Evolutionary conservation across 2,329 filamentous ascomycete genomes (phyloP), one percentile per base, ranked within the genome.

Genomic region (Pseudomassariella vexata): DNA sequence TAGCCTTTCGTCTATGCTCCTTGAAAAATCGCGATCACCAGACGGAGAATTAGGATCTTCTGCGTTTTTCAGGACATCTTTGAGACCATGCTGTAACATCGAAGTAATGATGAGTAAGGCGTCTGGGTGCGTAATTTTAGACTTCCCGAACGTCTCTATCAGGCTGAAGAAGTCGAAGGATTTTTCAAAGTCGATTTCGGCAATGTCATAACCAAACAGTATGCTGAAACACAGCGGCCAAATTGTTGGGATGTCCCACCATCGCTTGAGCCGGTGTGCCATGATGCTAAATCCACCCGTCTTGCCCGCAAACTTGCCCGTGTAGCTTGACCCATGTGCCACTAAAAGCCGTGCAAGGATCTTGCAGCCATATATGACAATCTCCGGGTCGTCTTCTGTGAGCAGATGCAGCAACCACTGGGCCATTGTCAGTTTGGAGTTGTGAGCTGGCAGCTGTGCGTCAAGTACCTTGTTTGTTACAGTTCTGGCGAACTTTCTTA

Each of bases 391-490:
- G 39, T 85, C 78, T 53, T 95, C 89, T 6, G 86, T 86, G 30
- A 96, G 70, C 10, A 98, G 73, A 56, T 95, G 94, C 10, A 98
- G 65, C 10, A 95, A 73, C 89, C 89, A 95, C 82, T 90, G 44
- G 26, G 36, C 35, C 40, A 45, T 48, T 32, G 45, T 59, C 52
- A 65, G 53, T 44, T 46, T 49, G 34, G 47, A 48, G 36, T 45
- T 37, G 15, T 37, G 30, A 34, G 35, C 40, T 32, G 37, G 37
- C 44, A 44, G 41, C 35, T 38, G 30, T 26, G 35, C 38, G 35
- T 42, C 40, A 57, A 66, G 50, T 65, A 87, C 85, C 72, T 95
- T 95, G 47, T 94, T 95, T 15, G 90, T 95, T 7, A 98, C 90
- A 2, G 90, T 94, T 50, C 83, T 85, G 5, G 88, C 86, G 65